Conservation (phyloP, 2,329 filamentous ascomycete species). For the Fusarium nelsonii region DNA sequence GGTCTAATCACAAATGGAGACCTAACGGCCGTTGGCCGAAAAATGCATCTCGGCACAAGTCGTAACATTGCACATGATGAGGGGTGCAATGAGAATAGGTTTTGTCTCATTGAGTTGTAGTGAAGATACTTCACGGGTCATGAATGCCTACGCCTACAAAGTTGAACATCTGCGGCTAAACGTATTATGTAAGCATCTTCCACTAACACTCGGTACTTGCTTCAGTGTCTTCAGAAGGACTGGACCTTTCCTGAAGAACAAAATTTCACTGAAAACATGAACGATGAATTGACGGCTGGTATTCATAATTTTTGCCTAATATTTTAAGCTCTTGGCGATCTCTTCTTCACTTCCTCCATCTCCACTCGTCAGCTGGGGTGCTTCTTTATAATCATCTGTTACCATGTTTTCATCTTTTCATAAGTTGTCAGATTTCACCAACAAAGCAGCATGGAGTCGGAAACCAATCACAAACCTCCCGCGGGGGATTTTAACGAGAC, state of each 20-base stretch:
- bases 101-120: slow-evolving; percentile 18
- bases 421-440: slow-evolving; percentile 37
- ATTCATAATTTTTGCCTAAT: neutral
- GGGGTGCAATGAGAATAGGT: slow-evolving; percentile 18
- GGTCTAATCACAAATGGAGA: slow-evolving; percentile 16
- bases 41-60: slow-evolving; percentile 47
- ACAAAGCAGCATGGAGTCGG: slow-evolving; percentile 51
- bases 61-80: slow-evolving; percentile 56
- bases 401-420: slow-evolving; percentile 49
- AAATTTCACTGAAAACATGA: slow-evolving; percentile 8
- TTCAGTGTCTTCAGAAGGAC: neutral
- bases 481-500: slow-evolving; percentile 29
- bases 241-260: neutral
- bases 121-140: slow-evolving; percentile 10
- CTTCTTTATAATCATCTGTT: slow-evolving; percentile 21
- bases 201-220: slow-evolving; percentile 12
- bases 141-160: neutral
- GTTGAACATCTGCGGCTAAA: neutral
- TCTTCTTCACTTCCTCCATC: neutral
- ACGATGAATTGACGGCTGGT: slow-evolving; percentile 18
- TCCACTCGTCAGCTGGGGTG: slow-evolving; percentile 20
- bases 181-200: slow-evolving; percentile 41
- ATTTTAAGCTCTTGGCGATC: neutral
- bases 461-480: slow-evolving; percentile 39
- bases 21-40: slow-evolving; percentile 35